Evolutionary conservation across 1,284 basidiomycete species (phyloP), one percentile per base, ranked within the genome.

Genomic region (Xerocomus amazonicus): DNA sequence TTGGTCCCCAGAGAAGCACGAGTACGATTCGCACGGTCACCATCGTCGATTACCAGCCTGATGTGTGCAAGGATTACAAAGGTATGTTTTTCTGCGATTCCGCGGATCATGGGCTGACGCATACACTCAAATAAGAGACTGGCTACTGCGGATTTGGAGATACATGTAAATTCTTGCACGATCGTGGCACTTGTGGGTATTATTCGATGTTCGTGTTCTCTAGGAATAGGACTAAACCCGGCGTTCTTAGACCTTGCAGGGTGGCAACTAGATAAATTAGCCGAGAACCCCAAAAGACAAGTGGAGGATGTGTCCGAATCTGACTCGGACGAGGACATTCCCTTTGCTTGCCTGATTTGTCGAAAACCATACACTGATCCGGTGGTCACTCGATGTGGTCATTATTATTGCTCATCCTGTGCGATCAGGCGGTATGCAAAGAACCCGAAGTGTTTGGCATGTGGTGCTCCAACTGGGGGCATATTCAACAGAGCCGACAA

Each of bases 41-140:
- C 1, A 85, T 98, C 50, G 81, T 93, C 44, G 97, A 99, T 74
- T 99, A 98, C 71, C 97, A 99, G 71, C 96, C 97, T 3, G 96
- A 98, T 64, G 92, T 98, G 17, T 99, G 97, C 73, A 99, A 99
- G 70, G 95, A 98, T 70, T 99, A 99, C 73, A 98, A 97, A 83
- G 91, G 90, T 90, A 51, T 32, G 56, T 51, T 44, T 56, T 50
- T 31, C 46, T 44, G 33, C 26, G 42, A 52, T 42, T 7, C 50
- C 45, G 52, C 47, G 55, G 56, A 42, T 48, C 57, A 60, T 51
- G 36, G 6, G 59, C 58, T 60, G 54, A 60, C 55, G 44, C 51
- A 50, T 55, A 3, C 38, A 36, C 43, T 28, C 35, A 35, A 9
- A 34, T 61, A 94, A 94, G 96, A 99, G 73, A 99, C 96, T 38